Base-by-base conservation (phyloP, 371 early-diverging fungal genomes). In the Massospora cicadina region DNA sequence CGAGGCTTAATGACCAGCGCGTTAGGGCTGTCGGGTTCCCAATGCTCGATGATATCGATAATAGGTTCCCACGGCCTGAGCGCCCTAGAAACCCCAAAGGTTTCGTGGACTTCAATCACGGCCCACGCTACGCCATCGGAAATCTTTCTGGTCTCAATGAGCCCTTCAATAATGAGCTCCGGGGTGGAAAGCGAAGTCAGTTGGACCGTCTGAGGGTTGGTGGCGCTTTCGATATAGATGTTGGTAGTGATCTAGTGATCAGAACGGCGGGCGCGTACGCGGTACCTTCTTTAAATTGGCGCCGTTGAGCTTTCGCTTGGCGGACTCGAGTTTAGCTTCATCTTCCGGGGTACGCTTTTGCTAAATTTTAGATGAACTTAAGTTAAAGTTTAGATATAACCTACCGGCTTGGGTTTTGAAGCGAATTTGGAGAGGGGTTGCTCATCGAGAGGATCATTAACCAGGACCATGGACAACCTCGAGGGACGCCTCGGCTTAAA, bases 41-140 rank as follows among this genome's bases (percentile, higher is more conserved):
- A 90, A n/a, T 78, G 70, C 33, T 76, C 76, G 7, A 88, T 70
- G 2, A 86, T 72, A 66, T 82, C 79, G 61, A 84, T 77, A 25
- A 90, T 82, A 32, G 83, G 76, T 71, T 90, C 92, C 87, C 88
- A 90, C 65, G 85, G 82, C 32, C 84, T 75, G 23, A 91, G 66
- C 24, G 89, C 87, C 62, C 90, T 74, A 72, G 89, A 90, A 62
- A 84, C 71, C 28, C 83, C 84, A 70, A 81, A 79, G 62, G 85
- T 79, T 59, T 81, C 81, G 64, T 81, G 82, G 55, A 88, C 73
- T 68, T 91, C 92, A 76, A 89, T 89, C 33, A 91, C 70, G 1
- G 85, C 79, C 88, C 89, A 91, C 24, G 74, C 76, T 53, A 75
- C 74, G 31, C 74, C 73, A 24, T 71, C 70, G 27, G 75, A 77